These are phyloP conservation scores for Coniophora puteana DNA, from an alignment of 1,284 basidiomycete genomes.

Conservation along the genomic window DNA sequence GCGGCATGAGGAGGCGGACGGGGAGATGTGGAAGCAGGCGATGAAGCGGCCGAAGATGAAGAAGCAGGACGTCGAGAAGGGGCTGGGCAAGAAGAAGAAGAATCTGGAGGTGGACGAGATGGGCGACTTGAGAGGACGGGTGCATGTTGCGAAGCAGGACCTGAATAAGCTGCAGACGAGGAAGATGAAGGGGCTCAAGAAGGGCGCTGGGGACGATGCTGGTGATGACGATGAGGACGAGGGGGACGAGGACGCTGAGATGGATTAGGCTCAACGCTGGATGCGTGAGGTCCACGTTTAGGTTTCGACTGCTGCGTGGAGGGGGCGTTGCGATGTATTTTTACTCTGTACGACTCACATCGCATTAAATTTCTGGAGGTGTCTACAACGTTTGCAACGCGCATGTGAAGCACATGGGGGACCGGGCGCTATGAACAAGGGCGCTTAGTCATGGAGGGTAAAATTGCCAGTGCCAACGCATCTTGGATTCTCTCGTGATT, in stretches of 20 bases:
- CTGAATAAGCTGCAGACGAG: constrained; percentile 81
- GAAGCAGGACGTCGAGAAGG: constrained; percentile 82
- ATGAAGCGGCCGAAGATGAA: constrained; percentile 84
- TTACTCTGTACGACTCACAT: no score
- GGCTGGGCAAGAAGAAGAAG: constrained; percentile 90
- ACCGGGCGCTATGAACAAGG: no score
- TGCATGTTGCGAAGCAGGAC: constrained; percentile 92
- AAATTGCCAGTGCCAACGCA: no score
- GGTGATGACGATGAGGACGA: constrained; percentile 29
- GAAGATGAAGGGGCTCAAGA: constrained; percentile 89
- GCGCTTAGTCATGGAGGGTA: no score
- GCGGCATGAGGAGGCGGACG: constrained; percentile 70
- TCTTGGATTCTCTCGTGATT: no score
- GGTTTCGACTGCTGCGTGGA: no score
- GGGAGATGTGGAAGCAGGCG: constrained; percentile 79
- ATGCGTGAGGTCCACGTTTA: no score
- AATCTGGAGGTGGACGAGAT: constrained; percentile 97
- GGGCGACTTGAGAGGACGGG: constrained; percentile 90
- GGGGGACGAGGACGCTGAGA: constrained; percentile 13
- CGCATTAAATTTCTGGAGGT: no score
- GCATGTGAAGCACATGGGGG: no score
- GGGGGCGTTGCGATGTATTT: no score
- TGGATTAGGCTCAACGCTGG: no score
- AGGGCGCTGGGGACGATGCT: constrained; percentile 30
- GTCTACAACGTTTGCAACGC: no score